Evolutionary conservation across 495 filamentous ascomycete genomes (phyloP).

Genomic region (Aspergillus asperescens): DNA sequence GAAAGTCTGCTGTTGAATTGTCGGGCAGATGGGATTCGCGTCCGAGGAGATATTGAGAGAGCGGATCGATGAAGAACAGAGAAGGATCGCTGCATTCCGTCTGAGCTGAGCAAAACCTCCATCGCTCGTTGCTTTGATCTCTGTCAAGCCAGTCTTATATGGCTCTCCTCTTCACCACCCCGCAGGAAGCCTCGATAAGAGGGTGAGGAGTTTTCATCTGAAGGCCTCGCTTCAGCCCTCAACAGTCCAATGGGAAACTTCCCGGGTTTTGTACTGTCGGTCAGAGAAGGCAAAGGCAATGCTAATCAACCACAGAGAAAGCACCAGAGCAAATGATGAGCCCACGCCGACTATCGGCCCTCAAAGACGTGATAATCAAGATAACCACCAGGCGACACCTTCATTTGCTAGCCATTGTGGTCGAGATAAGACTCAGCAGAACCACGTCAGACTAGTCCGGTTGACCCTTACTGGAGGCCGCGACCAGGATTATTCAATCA

Average conservation of each 20-base stretch:
- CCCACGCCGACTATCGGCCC: conserved; percentile 12
- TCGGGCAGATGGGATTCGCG: background rate
- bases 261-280: conserved; percentile 14
- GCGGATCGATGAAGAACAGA: background rate
- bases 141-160: conserved; percentile 11
- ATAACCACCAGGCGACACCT: conserved; percentile 11
- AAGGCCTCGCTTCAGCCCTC: background rate
- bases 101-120: background rate
- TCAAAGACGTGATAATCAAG: conserved; percentile 11
- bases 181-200: conserved; percentile 3
- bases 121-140: background rate
- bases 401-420: conserved; percentile 5
- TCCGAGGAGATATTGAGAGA: conserved; percentile 5
- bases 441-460: conserved; percentile 1
- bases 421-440: conserved; percentile 11
- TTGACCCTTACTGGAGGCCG: conserved; percentile 5
- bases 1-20: conserved; percentile 8
- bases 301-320: background rate
- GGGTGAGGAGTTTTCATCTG: conserved; percentile 1
- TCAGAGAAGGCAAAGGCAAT: background rate
- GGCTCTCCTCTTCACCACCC: background rate
- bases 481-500: background rate
- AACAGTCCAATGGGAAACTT: conserved; percentile 8
- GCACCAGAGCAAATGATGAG: background rate
- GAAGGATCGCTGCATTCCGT: background rate